Evolutionary conservation across 306 rosid species (phyloP), one percentile per base, ranked within the genome.

Genomic region (Canavalia gladiata): DNA sequence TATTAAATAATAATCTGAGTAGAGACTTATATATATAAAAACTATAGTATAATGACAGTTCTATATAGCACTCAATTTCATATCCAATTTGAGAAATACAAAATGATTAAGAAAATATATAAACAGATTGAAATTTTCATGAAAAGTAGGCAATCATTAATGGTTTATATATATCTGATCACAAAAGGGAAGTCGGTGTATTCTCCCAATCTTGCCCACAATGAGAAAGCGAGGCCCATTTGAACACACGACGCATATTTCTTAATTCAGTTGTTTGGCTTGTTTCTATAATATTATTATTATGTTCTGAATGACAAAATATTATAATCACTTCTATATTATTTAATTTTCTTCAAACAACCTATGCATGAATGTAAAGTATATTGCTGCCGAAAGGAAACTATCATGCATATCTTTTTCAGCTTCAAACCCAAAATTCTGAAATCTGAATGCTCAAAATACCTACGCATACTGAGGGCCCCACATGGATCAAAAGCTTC

Each of bases 351-450:
- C 6, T 51, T 29, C 1, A 33, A 68, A 41, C 9, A 56, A 45
- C n/a, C 13, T 79, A 69, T 57, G 37, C 59, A 59, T 49, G 12
- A 11, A 69, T 65, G 52, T 43, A 65, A 77, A 77, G 81, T 65
- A 79, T 63, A 74, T 51, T 76, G 73, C 60, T 58, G 59, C 73
- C 73, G 57, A 75, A 75, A 75, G 81, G 76, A 46, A 57, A 33
- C 77, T 57, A 50, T 30, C 10, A 68, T 45, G 54, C 65, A 46
- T 28, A 7, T 75, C 52, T 58, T 81, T 67, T 75, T 57, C 85
- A 59, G 57, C 8, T 39, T 68, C n/a, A 68, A 50, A 37, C 29
- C 62, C 31, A 49, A 47, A 68, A 54, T 12, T 45, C 78, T 58
- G 30, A 68, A 54, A 7, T 45, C 78, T 58, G 30, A 52, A 42